Evolutionary conservation across 306 rosid genomes (phyloP), one percentile per base, ranked within the genome.

Genomic region (Parietaria judaica): DNA sequence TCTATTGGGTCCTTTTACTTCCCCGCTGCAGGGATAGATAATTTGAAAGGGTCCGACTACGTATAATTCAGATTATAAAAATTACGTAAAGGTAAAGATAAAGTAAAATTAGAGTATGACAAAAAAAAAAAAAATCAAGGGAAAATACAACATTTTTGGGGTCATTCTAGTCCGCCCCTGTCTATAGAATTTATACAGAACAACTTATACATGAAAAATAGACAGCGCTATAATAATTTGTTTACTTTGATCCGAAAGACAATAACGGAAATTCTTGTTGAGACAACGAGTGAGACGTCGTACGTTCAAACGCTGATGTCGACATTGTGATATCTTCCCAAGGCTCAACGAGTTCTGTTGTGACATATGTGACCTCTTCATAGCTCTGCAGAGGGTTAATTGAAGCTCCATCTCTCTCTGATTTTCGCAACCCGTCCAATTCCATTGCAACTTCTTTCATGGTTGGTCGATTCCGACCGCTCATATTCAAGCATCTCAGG

Each of bases 401-500:
- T 10, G 36, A 54, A 54, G 36, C 36, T 73, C 36, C 48, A 73
- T 9, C 60, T 67, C 7, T 12, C 63, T 16, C 39, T 68, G 6
- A 2, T 11, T 31, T 50, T 4, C 44, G 60, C 8, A 77, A 60
- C 17, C 54, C 16, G 43, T 74, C 81, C 15, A 83, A 59, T 11
- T 83, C 82, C 5, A 61, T 62, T 3, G 74, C 67, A 0, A 78
- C 81, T 61, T 80, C 83, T 63, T 62, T 76, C 90, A 76, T 78
- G 1, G 71, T 73, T 10, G 90, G 86, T 7, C 84, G 72, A 4
- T 61, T 73, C 64, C 36, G 76, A 14, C 90, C 83, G 8, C 68
- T 72, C 63, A 74, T n/a, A 39, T 65, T 61, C 61, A 84, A 51
- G 60, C 86, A 78, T 49, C 79, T 74, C 13, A 45, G 44, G 3